Base-by-base conservation (phyloP, 306 rosid species). In the Clitoria ternatea region DNA sequence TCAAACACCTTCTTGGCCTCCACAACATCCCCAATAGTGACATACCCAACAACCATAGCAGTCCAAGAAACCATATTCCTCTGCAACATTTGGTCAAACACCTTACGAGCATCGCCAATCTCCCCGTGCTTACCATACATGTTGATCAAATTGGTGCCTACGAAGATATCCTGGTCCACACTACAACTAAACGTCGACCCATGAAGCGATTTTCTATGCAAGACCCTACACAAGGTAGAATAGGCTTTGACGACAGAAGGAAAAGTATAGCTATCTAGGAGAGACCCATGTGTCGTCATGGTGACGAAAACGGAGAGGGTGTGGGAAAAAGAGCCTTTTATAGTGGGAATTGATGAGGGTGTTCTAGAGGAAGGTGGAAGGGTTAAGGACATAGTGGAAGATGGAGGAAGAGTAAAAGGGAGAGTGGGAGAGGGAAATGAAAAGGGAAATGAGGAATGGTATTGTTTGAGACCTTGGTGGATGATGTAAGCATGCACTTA, bases 351-450 rank as follows among this genome's bases (percentile, higher is more conserved):
- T 78, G 37, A 87, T 73, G 52, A 92, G 83, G 24, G 75, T 50
- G 68, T 89, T 92, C 97, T 96, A 92, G 11, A 92, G 94, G 54
- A 81, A 77, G 50, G 84, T 57, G n/a, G 33, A 24, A 14, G 94
- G 94, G 3, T 35, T 2, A 53, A 81, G 39, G 61, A 89, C 76
- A 1, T 80, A 72, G 54, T 67, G 7, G 62, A 84, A 84, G 14
- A 81, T 56, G 35, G 81, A 6, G 30, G 63, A 0, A 0, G 85
- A 66, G 26, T 81, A 84, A 0, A 71, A 27, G 32, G 65, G 23
- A 4, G 80, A 37, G 40, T 49, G 64, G 20, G 77, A 32, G 59
- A 61, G 74, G 23, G 68, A 47, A 56, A 89, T 56, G 81, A 92
- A 82, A 18, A 45, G 82, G 49, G 83, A 63, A n/a, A 87, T 29